Base-by-base conservation (phyloP, 768 basidiomycete species). In the Cubamyces lactineus region DNA sequence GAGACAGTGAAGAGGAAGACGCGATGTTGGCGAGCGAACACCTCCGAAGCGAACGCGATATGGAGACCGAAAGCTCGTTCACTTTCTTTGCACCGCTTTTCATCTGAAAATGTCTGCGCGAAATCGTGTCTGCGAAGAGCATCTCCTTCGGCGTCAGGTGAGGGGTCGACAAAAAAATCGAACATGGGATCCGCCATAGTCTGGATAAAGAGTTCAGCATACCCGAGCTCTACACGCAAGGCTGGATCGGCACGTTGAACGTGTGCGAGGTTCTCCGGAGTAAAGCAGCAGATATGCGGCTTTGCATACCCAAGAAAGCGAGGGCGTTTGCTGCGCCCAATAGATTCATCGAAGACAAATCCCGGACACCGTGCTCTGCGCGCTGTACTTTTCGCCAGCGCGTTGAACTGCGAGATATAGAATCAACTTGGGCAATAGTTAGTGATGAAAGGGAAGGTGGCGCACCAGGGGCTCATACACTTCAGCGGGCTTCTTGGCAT, bases 11-110 rank as follows among this genome's bases (percentile, higher is more conserved):
- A 77, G 2, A 64, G 45, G 45, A 68, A 70, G 0, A 60, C 63
- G 9, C 76, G 73, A 42, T 72, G 69, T 55, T 76, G 77, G 16
- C 67, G 62, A 19, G 67, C 58, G 38, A 65, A 66, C 41, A 42
- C 26, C 26, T 61, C 52, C 19, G 40, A 13, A 4, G 51, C 51
- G 11, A 19, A 53, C n/a, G 51, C 6, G 7, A 53, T 15, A 21
- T 53, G 51, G 4, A 40, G 19, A 5, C 51, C 51, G 9, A 23
- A 40, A 5, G 51, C 34, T 7, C 48, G 48, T 26, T 26, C 26
- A 6, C 4, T 17, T 16, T 12, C 15, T 28, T 49, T 49, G 26
- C 30, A 49, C 24, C 15, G 48, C 24, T 42, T 12, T 2, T 34
- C 42, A 13, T 53, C n/a, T 16, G 38, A 16, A 16, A 47, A 43